Conservation (phyloP, 2,329 filamentous ascomycete species). For the Penicillium brevicompactum region DNA sequence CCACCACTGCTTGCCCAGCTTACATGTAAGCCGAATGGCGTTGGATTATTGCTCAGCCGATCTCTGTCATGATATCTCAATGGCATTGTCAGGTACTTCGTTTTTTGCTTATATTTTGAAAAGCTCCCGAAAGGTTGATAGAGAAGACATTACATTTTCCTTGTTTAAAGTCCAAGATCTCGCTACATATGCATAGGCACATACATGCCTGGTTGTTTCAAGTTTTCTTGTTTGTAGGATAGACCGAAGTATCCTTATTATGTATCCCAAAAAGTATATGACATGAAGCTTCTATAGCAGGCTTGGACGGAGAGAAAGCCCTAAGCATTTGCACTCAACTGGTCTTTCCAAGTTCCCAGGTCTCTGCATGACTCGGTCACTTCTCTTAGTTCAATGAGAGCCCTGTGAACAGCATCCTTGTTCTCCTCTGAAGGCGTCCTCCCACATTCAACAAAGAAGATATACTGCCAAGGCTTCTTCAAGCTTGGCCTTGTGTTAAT, state of each 20-base stretch:
- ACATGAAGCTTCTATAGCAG: neutral
- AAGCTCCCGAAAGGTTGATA: conserved; percentile 13
- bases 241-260: neutral
- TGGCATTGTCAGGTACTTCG: conserved; percentile 15
- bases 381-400: conserved; percentile 35
- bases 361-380: conserved; percentile 44
- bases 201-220: neutral
- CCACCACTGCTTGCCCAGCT: conserved; percentile 14
- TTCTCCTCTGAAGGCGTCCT: conserved; percentile 46
- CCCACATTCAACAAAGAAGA: conserved; percentile 92
- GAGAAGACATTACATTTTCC: conserved; percentile 1
- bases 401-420: conserved; percentile 30
- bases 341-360: conserved; percentile 45
- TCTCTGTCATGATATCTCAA: conserved; percentile 14
- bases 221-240: conserved; percentile 1
- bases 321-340: conserved; percentile 17
- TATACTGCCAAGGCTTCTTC: conserved; percentile 78
- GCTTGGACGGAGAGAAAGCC: neutral
- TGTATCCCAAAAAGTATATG: neutral
- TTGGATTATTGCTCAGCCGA: conserved; percentile 15
- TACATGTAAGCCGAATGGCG: conserved; percentile 13
- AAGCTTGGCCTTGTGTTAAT: conserved; percentile 86
- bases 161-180: neutral
- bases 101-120: conserved; percentile 18
- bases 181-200: neutral